These are phyloP conservation scores for Leccinum pachyderme DNA, from an alignment of 1,284 basidiomycete genomes.

Conservation along the genomic window DNA sequence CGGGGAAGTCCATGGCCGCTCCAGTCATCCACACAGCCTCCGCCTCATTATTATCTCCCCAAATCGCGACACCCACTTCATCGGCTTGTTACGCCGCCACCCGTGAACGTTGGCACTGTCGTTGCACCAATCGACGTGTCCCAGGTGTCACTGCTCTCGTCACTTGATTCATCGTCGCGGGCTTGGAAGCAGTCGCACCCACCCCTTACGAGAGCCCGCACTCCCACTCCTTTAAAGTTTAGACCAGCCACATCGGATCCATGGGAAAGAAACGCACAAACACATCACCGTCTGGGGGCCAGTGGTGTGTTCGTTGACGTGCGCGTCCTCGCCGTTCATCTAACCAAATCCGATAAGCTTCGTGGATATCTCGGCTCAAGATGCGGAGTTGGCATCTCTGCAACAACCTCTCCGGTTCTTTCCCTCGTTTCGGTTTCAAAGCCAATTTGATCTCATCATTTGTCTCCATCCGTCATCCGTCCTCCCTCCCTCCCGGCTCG, in stretches of 20 bases:
- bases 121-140: background rate
- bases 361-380: background rate
- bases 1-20: background rate
- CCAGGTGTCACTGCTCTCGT: background rate
- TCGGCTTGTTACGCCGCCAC: conserved; percentile 1
- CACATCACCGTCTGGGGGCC: conserved; percentile 1
- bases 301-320: background rate
- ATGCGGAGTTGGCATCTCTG: conserved; percentile 8
- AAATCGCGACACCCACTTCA: background rate
- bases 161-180: background rate
- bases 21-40: conserved; percentile 4
- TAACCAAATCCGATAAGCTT: conserved; percentile 23
- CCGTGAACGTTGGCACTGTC: background rate
- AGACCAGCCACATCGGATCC: conserved; percentile 9
- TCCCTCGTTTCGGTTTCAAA: conserved; percentile 6
- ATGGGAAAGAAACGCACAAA: conserved; percentile 20
- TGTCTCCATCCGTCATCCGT: background rate
- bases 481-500: background rate
- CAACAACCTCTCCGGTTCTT: background rate
- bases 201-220: conserved; percentile 17
- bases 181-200: conserved; percentile 3
- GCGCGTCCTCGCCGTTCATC: conserved; percentile 11
- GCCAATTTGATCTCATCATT: background rate
- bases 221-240: conserved; percentile 21
- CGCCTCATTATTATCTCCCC: background rate